Base-by-base conservation (phyloP, 208 protist genomes). In the Crithidia acanthocephali region DNA sequence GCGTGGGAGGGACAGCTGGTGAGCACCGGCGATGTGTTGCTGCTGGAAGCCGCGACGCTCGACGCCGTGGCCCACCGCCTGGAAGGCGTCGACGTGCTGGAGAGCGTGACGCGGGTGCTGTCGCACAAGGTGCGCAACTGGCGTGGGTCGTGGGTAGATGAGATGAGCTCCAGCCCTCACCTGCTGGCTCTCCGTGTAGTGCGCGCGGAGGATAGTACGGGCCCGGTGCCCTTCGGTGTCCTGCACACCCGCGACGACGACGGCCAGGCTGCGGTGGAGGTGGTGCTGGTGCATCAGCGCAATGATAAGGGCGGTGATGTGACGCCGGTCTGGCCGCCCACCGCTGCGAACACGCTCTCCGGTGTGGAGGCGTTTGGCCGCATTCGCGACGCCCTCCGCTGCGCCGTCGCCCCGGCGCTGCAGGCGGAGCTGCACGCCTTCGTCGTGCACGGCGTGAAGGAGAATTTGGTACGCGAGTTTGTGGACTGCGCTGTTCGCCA, bases 371-470 rank as follows among this genome's bases (percentile, higher is more conserved):
- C 68, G 16, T 78, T 68, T 28, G 25, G 25, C 4, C 65, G 59
- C 16, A 16, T 78, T 20, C 25, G 65, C 42, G 28, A n/a, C 25
- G 72, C 45, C n/a, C 51, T 78, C 15, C 72, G 72, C 42, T 18
- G 59, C 33, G 72, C 68, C 15, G 42, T 68, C 22, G 60, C 40
- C 40, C 72, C 72, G 16, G 52, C 65, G 25, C 47, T 81, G 37
- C 28, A 51, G 30, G 16, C 3, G 23, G 15, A 42, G 16, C 61
- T 79, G 35, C 78, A 76, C 52, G 74, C 66, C 28, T 91, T 95
- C 57, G 85, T 95, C 25, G 76, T 92, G 25, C 86, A 90, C 63
- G 90, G 87, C 52, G 53, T 87, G 18, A 80, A 80, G 56, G 87
- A 95, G 53, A 95, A 95, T 51, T 48, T 81, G 37, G 77, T 79